Evolutionary conservation across 2,329 filamentous ascomycete species (phyloP).

Genomic region (Verticillium nonalfalfae): DNA sequence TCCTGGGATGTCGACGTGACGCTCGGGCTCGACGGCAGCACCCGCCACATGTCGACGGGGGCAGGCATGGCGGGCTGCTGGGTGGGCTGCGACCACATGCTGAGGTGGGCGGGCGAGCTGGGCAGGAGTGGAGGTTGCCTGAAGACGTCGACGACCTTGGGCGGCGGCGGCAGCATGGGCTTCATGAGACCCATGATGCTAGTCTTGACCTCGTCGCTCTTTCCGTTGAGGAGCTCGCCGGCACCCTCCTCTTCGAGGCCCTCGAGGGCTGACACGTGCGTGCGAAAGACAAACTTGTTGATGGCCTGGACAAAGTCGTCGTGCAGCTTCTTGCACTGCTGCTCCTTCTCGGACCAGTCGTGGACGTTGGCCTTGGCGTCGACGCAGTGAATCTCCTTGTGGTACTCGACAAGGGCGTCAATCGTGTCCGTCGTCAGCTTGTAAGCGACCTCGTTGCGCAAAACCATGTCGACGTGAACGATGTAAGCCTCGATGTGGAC

Average conservation of each 20-base stretch:
- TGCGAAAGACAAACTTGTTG: constrained; percentile 95
- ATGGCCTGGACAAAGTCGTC: constrained; percentile 93
- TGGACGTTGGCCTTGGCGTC: constrained; percentile 85
- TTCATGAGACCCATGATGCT: constrained; percentile 81
- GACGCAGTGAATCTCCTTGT: constrained; percentile 90
- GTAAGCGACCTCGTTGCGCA: constrained; percentile 94
- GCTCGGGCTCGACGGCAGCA: constrained; percentile 83
- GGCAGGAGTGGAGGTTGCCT: constrained; percentile 80
- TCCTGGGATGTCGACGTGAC: constrained; percentile 66
- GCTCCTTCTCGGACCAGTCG: constrained; percentile 94
- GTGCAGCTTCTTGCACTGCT: constrained; percentile 94
- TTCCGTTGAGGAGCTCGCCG: constrained; percentile 85
- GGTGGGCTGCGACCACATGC: constrained; percentile 65
- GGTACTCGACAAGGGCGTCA: constrained; percentile 86
- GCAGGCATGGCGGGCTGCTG: constrained; percentile 60
- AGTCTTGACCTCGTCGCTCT: constrained; percentile 88
- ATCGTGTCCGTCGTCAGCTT: constrained; percentile 96
- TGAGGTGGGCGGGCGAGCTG: constrained; percentile 66
- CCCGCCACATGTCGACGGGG: constrained; percentile 76
- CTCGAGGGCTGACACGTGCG: constrained; percentile 81
- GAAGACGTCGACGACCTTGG: constrained; percentile 82
- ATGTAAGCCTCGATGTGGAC: constrained; percentile 95
- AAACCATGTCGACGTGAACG: constrained; percentile 98
- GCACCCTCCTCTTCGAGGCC: constrained; percentile 94
- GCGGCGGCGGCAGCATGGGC: constrained; percentile 78